phyloP scores from a whole-genome alignment of 2,329 filamentous ascomycete genomes.

The Keithomyces neogunnii region DNA sequence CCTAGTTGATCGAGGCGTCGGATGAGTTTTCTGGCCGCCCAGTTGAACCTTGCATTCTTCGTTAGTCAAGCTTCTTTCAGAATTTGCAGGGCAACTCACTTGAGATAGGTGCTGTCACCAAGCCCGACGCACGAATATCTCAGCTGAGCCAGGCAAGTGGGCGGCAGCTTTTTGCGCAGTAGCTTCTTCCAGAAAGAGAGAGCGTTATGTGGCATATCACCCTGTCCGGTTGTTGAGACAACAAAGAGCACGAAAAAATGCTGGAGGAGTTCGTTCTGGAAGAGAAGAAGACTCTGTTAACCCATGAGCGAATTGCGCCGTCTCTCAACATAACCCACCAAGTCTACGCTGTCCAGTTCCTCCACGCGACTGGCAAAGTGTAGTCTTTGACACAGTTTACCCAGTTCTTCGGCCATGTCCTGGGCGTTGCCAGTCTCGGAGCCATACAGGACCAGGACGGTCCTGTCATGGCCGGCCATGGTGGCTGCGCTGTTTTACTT shows the following conservation, averaged over 20 bases:
- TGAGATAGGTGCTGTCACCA: slow-evolving; percentile 89
- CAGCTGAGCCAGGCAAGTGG: slow-evolving; percentile 58
- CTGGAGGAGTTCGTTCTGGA: slow-evolving; percentile 42
- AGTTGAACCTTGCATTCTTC: slow-evolving; percentile 65
- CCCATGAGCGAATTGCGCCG: background rate
- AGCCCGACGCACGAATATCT: slow-evolving; percentile 82
- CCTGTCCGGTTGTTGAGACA: slow-evolving; percentile 88
- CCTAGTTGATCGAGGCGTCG: slow-evolving; percentile 79
- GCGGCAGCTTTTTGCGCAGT: slow-evolving; percentile 66
- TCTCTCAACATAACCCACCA: slow-evolving; percentile 46
- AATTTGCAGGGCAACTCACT: slow-evolving; percentile 41
- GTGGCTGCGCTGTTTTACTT: background rate
- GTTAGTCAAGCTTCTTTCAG: background rate
- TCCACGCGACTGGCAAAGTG: slow-evolving; percentile 68
- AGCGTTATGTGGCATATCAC: slow-evolving; percentile 81
- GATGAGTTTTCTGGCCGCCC: slow-evolving; percentile 80
- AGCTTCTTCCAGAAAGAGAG: slow-evolving; percentile 77
- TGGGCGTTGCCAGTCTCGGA: slow-evolving; percentile 94
- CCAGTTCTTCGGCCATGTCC: slow-evolving; percentile 81
- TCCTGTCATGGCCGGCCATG: slow-evolving; percentile 25
- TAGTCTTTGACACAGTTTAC: slow-evolving; percentile 63
- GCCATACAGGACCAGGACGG: slow-evolving; percentile 72
- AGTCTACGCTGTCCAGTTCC: slow-evolving; percentile 67
- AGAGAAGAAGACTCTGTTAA: slow-evolving; percentile 1
- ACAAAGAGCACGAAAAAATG: slow-evolving; percentile 64